Base-by-base conservation (phyloP, 1,284 basidiomycete genomes). In the Rhizoctonia solani region DNA sequence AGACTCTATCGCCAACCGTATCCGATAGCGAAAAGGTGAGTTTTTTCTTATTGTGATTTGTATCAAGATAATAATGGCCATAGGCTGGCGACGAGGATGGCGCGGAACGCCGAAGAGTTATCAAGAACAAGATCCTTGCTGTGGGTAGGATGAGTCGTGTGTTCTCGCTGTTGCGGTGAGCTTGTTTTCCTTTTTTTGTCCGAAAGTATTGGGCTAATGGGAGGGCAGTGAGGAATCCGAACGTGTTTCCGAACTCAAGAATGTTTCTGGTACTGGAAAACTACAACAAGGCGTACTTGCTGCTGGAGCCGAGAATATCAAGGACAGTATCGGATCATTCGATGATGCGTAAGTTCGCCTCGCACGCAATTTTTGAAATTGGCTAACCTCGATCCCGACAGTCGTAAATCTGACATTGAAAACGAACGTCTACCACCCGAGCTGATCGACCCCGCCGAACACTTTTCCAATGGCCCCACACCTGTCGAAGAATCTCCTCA, bases 91-190 rank as follows among this genome's bases (percentile, higher is more conserved):
- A 89, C n/a, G 75, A 81, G 0, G 77, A 80, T 25, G 59, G 59
- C 9, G 59, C 59, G 6, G 93, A 95, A 77, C 87, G 92, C 70
- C 82, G 92, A 72, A 87, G 89, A 74, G 82, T 90, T 71, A 93
- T 95, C 83, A 97, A 93, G 82, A 98, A 93, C 83, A 99, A 99
- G 85, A 99, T 99, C 72, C 84, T 98, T 76, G 97, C 95, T 56
- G 95, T 99, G 23, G 96, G 96, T 41, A 85, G 95, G 68, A 97
- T 99, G 90, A 89, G 94, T 19, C 83, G 95, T 50, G 95, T 99
- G 46, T 99, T 99, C 79, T 91, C 95, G 2, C 83, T 99, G 30
- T 85, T 99, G 71, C 92, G 95, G 91, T 94, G 66, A 68, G 88
- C n/a, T n/a, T 81, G 3, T 21, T 77, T 21, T 39, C 32, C n/a